phyloP scores from a whole-genome alignment of 805 yeast species.

The Wickerhamomyces bovis region DNA sequence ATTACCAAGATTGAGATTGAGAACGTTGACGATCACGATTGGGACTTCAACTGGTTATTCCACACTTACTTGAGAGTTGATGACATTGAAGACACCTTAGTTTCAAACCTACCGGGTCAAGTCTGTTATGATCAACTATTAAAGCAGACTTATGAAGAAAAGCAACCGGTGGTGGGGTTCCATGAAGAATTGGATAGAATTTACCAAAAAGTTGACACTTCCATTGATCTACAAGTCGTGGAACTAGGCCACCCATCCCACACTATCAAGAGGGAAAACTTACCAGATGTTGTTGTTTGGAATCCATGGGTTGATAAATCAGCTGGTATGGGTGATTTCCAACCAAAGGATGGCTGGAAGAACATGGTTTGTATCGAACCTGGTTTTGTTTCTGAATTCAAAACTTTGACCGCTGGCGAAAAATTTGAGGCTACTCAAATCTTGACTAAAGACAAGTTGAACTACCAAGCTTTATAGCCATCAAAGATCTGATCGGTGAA shows the following conservation, averaged over 20 bases:
- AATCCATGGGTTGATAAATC: conserved; percentile 92
- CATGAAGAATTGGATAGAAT: conserved; percentile 81
- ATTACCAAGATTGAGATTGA: conserved; percentile 69
- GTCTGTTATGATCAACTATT: conserved; percentile 72
- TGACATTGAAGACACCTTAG: conserved; percentile 73
- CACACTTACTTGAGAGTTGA: conserved; percentile 78
- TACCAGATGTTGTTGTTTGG: conserved; percentile 84
- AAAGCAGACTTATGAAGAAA: conserved; percentile 55
- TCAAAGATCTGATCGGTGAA: not conserved
- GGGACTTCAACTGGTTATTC: conserved; percentile 91
- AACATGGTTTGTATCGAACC: conserved; percentile 95
- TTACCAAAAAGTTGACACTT: conserved; percentile 54
- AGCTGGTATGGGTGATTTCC: conserved; percentile 80
- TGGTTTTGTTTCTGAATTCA: conserved; percentile 72
- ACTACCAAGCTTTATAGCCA: conserved; percentile 46
- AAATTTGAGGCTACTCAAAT: conserved; percentile 73
- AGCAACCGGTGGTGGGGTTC: conserved; percentile 68
- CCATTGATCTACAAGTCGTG: conserved; percentile 59
- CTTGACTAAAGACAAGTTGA: conserved; percentile 49
- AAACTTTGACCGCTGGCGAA: conserved; percentile 59
- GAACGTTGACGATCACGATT: conserved; percentile 56
- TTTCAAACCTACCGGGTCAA: conserved; percentile 73
- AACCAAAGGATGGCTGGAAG: conserved; percentile 76
- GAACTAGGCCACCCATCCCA: conserved; percentile 66
- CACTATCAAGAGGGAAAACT: conserved; percentile 56